Evolutionary conservation across 2,329 filamentous ascomycete genomes (phyloP).

Genomic region (Cercospora berteroae): DNA sequence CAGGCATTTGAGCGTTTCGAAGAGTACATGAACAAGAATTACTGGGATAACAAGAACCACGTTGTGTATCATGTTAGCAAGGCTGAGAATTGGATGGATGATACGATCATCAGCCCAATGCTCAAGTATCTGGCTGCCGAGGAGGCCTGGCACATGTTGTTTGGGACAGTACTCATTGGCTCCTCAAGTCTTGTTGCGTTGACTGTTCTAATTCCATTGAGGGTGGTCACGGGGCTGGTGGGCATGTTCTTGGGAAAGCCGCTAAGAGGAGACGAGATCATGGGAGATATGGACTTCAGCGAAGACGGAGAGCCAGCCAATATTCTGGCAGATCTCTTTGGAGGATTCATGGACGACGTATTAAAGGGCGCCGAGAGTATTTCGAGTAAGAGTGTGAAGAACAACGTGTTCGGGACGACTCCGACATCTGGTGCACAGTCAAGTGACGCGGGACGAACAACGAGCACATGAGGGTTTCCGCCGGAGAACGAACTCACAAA

Average conservation of each 20-base stretch:
- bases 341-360: not conserved
- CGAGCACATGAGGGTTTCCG: not conserved
- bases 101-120: slow-evolving; percentile 17
- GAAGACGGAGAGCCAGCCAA: not conserved
- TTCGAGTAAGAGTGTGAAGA: not conserved
- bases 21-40: slow-evolving; percentile 19
- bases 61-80: slow-evolving; percentile 14
- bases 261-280: slow-evolving; percentile 17
- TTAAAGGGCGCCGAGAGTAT: not conserved
- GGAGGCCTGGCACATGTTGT: not conserved
- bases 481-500: not conserved
- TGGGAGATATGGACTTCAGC: slow-evolving; percentile 7
- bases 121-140: slow-evolving; percentile 10
- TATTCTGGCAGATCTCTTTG: not conserved
- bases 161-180: slow-evolving; percentile 7
- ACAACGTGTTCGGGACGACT: not conserved
- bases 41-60: slow-evolving; percentile 15
- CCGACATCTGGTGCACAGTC: not conserved
- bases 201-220: not conserved
- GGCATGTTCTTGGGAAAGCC: slow-evolving; percentile 19
- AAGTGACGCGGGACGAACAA: not conserved
- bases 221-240: not conserved
- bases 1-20: slow-evolving; percentile 16
- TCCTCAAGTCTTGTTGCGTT: not conserved
- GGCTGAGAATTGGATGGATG: slow-evolving; percentile 16